These are phyloP conservation scores for Cornus controversa DNA, from an alignment of 148 eudicot genomes.

Conservation along the genomic window DNA sequence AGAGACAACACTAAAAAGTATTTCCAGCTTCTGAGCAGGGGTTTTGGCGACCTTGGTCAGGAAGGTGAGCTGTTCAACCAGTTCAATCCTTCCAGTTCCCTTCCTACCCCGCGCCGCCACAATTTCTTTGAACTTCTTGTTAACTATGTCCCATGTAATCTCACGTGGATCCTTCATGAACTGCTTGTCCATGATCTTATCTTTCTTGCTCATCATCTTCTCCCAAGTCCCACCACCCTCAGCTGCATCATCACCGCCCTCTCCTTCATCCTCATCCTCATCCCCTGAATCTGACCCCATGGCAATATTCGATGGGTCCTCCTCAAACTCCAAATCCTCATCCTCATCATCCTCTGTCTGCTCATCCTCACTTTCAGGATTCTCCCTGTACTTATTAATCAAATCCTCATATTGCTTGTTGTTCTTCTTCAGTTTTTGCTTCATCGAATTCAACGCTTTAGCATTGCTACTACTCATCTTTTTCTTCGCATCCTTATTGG, in stretches of 20 bases:
- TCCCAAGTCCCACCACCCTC: constrained; percentile 50
- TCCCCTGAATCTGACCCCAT: constrained; percentile 5
- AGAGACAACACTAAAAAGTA: constrained; percentile 75
- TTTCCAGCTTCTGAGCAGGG: constrained; percentile 94
- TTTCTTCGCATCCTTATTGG: constrained; percentile 83
- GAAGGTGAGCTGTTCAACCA: constrained; percentile 90
- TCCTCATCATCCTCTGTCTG: constrained; percentile 31
- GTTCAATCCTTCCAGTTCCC: constrained; percentile 82
- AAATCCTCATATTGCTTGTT: constrained; percentile 76
- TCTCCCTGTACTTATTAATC: constrained; percentile 68
- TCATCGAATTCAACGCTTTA: constrained; percentile 86
- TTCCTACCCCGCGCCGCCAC: constrained; percentile 83
- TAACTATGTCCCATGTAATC: constrained; percentile 65
- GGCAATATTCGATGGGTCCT: constrained; percentile 26
- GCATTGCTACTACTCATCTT: constrained; percentile 91
- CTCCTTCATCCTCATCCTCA: constrained; percentile 4
- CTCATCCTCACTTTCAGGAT: constrained; percentile 63
- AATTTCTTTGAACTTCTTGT: constrained; percentile 85
- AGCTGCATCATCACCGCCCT: constrained; percentile 14
- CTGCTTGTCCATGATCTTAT: constrained; percentile 68
- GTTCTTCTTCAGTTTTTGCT: constrained; percentile 86
- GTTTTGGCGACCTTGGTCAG: constrained; percentile 88
- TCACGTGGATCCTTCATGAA: constrained; percentile 45
- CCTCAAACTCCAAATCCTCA: constrained; percentile 34
- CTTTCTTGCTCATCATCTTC: constrained; percentile 57